Percentiles rank a stretch among this genome's conserved stretches.
Evolutionary conservation across 2,329 filamentous ascomycete species (phyloP).

Genomic region (Coccinonectria pachysandricola): DNA sequence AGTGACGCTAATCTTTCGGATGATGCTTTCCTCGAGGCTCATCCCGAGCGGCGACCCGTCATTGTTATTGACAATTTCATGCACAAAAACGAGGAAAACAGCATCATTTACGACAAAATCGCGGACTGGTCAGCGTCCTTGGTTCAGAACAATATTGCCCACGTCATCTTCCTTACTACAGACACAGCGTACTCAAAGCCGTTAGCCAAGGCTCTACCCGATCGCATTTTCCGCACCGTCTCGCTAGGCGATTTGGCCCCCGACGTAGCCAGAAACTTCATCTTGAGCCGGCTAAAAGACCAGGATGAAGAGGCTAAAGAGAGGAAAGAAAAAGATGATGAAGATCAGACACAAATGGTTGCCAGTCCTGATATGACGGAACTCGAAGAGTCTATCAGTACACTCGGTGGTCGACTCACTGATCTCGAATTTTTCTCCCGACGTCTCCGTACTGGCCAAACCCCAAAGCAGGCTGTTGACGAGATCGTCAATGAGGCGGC

Average conservation of each 20-base stretch:
- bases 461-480: conserved; percentile 65
- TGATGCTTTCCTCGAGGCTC: conserved; percentile 82
- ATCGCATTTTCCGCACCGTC: conserved; percentile 81
- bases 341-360: conserved; percentile 12
- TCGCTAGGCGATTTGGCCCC: conserved; percentile 78
- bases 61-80: conserved; percentile 89
- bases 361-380: conserved; percentile 46
- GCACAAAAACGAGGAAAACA: conserved; percentile 58
- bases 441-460: conserved; percentile 78
- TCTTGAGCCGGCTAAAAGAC: conserved; percentile 67
- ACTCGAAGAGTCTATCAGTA: conserved; percentile 70
- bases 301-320: conserved; percentile 19
- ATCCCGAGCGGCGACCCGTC: conserved; percentile 73
- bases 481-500: conserved; percentile 86
- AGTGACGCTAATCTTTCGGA: conserved; percentile 63
- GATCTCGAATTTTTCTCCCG: conserved; percentile 92
- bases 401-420: conserved; percentile 82
- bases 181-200: conserved; percentile 85
- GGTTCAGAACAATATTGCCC: conserved; percentile 79
- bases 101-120: conserved; percentile 65
- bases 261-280: conserved; percentile 78
- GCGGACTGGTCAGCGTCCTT: conserved; percentile 84
- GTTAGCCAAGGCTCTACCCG: conserved; percentile 75
- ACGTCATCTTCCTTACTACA: conserved; percentile 88
- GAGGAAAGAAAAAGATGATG: conserved; percentile 16